phyloP scores from a whole-genome alignment of 768 basidiomycete species.

The Pholiota microspora region DNA sequence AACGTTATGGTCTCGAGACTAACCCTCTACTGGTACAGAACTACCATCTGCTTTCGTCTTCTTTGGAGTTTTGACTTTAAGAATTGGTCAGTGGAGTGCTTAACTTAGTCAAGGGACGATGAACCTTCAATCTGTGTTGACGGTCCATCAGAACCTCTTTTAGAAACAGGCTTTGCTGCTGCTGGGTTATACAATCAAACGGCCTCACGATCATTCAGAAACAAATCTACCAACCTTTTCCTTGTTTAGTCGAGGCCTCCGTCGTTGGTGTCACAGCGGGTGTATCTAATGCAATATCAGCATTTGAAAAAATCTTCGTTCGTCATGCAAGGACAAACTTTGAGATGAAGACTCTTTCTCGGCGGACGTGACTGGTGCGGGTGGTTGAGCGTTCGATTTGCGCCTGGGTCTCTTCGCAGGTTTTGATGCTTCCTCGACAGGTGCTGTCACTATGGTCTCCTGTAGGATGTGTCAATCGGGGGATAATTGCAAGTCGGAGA shows the following conservation, averaged over 20 bases:
- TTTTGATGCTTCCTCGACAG: neutral
- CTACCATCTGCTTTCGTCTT: neutral
- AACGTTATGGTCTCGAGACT: neutral
- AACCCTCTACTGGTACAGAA: neutral
- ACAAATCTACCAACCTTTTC: neutral
- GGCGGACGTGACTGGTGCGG: neutral
- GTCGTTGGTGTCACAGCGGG: neutral
- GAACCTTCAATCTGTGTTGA: slow-evolving; percentile 1
- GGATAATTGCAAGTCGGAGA: neutral
- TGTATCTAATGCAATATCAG: neutral
- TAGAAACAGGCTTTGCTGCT: neutral
- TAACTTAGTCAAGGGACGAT: neutral
- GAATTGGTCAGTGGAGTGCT: neutral
- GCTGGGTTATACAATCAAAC: neutral
- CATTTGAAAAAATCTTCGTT: too few relatives aligned
- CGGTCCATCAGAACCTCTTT: neutral
- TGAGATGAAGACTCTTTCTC: neutral
- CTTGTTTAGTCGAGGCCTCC: neutral
- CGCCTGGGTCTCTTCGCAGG: slow-evolving; percentile 2
- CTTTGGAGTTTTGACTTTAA: slow-evolving; percentile 6
- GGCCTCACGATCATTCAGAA: neutral
- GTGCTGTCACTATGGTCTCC: neutral
- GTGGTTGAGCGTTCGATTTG: slow-evolving; percentile 4
- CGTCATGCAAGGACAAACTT: too few relatives aligned
- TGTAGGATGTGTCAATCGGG: neutral